Evolutionary conservation across 2,329 filamentous ascomycete genomes (phyloP).

Genomic region (Colletotrichum melonis): DNA sequence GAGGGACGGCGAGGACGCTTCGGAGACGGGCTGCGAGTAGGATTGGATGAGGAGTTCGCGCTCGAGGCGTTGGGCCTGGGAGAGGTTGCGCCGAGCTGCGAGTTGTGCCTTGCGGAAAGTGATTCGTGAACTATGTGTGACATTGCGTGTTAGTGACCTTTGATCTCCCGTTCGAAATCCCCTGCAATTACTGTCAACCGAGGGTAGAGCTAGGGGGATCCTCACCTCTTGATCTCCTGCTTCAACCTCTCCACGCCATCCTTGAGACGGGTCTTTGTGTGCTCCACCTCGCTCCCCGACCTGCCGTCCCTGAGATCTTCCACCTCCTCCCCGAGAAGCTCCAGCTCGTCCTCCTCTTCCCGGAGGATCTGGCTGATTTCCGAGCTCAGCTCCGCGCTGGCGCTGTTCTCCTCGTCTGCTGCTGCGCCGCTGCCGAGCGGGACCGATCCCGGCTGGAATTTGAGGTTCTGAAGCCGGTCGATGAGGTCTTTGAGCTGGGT

Average conservation of each 20-base stretch:
- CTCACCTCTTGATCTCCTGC: slow-evolving; percentile 78
- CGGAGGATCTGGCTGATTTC: slow-evolving; percentile 86
- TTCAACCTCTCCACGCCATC: slow-evolving; percentile 75
- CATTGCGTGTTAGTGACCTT: slow-evolving; percentile 5
- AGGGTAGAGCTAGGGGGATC: not conserved
- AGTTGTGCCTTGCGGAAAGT: slow-evolving; percentile 87
- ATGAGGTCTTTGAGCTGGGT: slow-evolving; percentile 69
- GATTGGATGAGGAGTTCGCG: slow-evolving; percentile 79
- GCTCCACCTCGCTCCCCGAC: slow-evolving; percentile 65
- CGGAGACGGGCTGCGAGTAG: slow-evolving; percentile 59
- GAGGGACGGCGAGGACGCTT: slow-evolving; percentile 45
- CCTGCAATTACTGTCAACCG: not conserved
- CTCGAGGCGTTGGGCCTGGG: slow-evolving; percentile 80
- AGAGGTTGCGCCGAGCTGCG: slow-evolving; percentile 79
- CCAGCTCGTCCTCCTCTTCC: slow-evolving; percentile 85
- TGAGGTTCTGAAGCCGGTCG: slow-evolving; percentile 66
- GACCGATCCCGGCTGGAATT: slow-evolving; percentile 69
- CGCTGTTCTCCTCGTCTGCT: slow-evolving; percentile 60
- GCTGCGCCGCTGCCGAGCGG: slow-evolving; percentile 53
- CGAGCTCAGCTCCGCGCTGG: slow-evolving; percentile 77
- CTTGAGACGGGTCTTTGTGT: slow-evolving; percentile 73
- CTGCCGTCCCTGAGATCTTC: slow-evolving; percentile 71
- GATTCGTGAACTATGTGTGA: slow-evolving; percentile 62
- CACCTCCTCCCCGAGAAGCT: slow-evolving; percentile 82
- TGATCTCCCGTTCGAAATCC: slow-evolving; percentile 34